Base-by-base conservation (phyloP, 2,329 filamentous ascomycete genomes). In the Ambrosiella cleistominuta region DNA sequence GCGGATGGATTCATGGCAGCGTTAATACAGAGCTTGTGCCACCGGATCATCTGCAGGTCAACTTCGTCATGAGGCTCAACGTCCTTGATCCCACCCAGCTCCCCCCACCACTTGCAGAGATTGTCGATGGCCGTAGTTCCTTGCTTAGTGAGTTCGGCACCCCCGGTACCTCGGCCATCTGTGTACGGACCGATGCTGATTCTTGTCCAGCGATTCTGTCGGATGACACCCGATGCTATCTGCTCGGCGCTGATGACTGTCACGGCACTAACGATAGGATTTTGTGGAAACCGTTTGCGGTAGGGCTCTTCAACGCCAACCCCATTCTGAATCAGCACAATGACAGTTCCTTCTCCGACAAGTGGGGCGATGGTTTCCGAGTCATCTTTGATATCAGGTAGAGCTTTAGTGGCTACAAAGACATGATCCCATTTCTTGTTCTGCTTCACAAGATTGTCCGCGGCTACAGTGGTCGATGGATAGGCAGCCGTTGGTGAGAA, bases 1-100 rank as follows among this genome's bases (percentile, higher is more conserved):
- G 83, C 80, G 0, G 80, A 82, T 0, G 84, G 83, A 69, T 88
- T 88, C 76, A 87, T 85, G 56, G 81, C 79, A 0, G 83, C 81
- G 67, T 88, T 88, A 72, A 88, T 86, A 64, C 81, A 83, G 62
- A 87, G 78, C 68, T 88, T 88, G 68, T 87, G 83, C 84, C 84
- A 88, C 27, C 84, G 75, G 15, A 87, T 78, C 47, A 80, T 76
- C 68, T 88, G 85, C 51, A 88, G 71, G 61, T 80, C 82, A 38
- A 80, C 70, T 67, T 86, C 81, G 52, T 78, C 75, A 64, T 83
- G 80, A 7, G 76, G 71, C 61, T 82, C 78, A 4, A 82, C 81
- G 67, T 88, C 84, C 60, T 75, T 75, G 62, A 88, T 79, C 1
- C 77, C 78, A 42, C 82, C 83, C 13, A 77, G 69, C 44, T 66